Conservation (phyloP, 306 rosid species). For the Elaeagnus macrophylla region DNA sequence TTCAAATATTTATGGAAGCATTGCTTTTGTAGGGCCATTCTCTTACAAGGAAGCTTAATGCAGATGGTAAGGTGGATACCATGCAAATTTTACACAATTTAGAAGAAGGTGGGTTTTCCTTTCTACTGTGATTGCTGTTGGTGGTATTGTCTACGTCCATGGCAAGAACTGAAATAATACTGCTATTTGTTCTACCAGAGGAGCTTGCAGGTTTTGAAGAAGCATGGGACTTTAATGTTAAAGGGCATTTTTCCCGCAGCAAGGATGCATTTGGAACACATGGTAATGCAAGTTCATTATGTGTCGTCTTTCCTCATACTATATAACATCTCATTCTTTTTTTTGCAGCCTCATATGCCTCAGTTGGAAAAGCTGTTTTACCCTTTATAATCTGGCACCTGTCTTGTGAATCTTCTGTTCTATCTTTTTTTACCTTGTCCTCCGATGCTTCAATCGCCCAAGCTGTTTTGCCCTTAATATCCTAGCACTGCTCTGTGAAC, state of each 20-base stretch:
- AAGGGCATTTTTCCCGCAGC: slow-evolving; percentile 25
- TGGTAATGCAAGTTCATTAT: slow-evolving; percentile 17
- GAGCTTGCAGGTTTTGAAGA: slow-evolving; percentile 71
- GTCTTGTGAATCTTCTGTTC: too few relatives aligned
- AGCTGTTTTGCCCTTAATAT: too few relatives aligned
- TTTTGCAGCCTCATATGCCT: background rate
- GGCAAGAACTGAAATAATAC: background rate
- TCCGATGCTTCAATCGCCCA: too few relatives aligned
- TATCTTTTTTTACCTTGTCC: too few relatives aligned
- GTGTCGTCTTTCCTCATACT: background rate
- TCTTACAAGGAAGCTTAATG: slow-evolving; percentile 58
- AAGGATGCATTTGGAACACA: slow-evolving; percentile 22
- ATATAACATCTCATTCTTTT: background rate
- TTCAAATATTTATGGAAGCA: slow-evolving; percentile 6
- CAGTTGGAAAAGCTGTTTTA: too few relatives aligned
- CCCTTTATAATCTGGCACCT: too few relatives aligned
- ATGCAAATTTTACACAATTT: slow-evolving; percentile 72
- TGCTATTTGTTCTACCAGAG: slow-evolving; percentile 26
- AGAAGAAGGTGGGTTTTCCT: slow-evolving; percentile 48
- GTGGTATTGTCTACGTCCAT: background rate
- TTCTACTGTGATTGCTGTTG: background rate
- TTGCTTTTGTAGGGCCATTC: slow-evolving; percentile 62
- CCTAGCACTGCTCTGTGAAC: too few relatives aligned
- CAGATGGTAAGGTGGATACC: slow-evolving; percentile 61
- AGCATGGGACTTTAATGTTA: slow-evolving; percentile 54